Evolutionary conservation across 1,139 yeast species (phyloP).

Genomic region (Waltiozyma sp.): DNA sequence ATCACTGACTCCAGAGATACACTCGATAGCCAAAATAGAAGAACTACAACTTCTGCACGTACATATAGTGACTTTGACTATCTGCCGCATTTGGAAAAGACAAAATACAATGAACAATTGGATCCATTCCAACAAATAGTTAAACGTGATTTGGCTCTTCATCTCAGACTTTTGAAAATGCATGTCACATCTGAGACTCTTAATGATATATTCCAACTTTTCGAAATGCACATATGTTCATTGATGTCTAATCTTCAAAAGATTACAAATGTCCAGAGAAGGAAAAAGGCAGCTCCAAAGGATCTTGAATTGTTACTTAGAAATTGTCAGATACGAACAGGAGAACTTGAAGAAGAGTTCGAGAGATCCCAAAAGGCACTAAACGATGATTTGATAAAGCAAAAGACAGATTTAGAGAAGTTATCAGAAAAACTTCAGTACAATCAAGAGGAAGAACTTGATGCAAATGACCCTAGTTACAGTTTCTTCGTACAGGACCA

Average conservation of each 20-base stretch:
- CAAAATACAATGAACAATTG: constrained; percentile 3
- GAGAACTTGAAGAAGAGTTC: constrained; percentile 35
- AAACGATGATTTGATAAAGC: constrained; percentile 6
- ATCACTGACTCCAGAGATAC: no score
- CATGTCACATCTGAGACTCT: constrained; percentile 33
- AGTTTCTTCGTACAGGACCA: constrained; percentile 38
- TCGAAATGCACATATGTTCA: constrained; percentile 39
- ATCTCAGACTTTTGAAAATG: constrained; percentile 29
- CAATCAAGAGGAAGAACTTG: constrained; percentile 13
- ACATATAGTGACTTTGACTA: not conserved
- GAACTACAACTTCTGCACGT: not conserved
- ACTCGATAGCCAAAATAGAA: not conserved
- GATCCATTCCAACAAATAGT: constrained; percentile 14
- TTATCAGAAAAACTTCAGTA: constrained; percentile 6
- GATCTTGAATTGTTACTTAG: constrained; percentile 45
- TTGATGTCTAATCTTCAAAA: constrained; percentile 38
- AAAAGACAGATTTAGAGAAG: constrained; percentile 6
- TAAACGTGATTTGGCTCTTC: constrained; percentile 23
- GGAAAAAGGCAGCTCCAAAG: constrained; percentile 44
- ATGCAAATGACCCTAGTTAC: constrained; percentile 25
- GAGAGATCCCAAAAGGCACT: constrained; percentile 14
- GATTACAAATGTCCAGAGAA: constrained; percentile 56
- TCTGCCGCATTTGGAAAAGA: constrained; percentile 1
- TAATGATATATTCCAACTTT: constrained; percentile 34
- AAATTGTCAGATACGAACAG: constrained; percentile 33